Percentiles rank a stretch among this genome's conserved stretches.
Evolutionary conservation across 1,139 yeast species (phyloP).

Genomic region (Yamadazyma sp.): DNA sequence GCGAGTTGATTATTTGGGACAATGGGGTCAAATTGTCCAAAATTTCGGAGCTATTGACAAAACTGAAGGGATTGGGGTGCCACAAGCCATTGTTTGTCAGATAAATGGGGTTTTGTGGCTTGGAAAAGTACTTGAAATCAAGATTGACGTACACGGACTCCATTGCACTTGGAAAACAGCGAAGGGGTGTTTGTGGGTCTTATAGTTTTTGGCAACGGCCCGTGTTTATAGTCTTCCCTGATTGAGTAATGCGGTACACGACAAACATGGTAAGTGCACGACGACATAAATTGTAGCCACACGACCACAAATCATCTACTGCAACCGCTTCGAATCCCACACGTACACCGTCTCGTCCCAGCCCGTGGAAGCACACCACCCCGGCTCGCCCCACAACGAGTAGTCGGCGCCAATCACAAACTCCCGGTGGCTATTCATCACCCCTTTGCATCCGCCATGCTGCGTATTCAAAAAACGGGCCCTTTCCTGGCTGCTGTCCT

Average conservation of each 20-base stretch:
- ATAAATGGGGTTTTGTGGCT: slow-evolving; percentile 16
- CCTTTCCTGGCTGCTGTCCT: slow-evolving; percentile 59
- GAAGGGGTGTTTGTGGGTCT: not conserved
- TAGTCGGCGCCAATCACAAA: slow-evolving; percentile 96
- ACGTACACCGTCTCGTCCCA: slow-evolving; percentile 96
- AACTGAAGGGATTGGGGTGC: slow-evolving; percentile 17
- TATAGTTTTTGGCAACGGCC: slow-evolving; percentile 1
- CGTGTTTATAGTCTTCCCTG: slow-evolving; percentile 12
- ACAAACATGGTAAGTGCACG: not conserved
- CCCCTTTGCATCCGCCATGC: slow-evolving; percentile 47
- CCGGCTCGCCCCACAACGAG: slow-evolving; percentile 95
- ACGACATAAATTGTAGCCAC: not conserved
- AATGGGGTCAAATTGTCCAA: slow-evolving; percentile 31
- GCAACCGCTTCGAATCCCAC: slow-evolving; percentile 67
- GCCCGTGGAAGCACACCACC: slow-evolving; percentile 92
- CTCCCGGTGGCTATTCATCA: slow-evolving; percentile 76
- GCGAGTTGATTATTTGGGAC: slow-evolving; percentile 13
- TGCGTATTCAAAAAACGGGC: slow-evolving; percentile 44
- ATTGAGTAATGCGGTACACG: slow-evolving; percentile 7
- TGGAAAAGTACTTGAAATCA: slow-evolving; percentile 15
- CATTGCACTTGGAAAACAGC: slow-evolving; percentile 7
- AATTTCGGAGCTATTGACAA: slow-evolving; percentile 15
- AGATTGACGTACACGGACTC: slow-evolving; percentile 15
- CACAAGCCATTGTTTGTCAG: slow-evolving; percentile 38
- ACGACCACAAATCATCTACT: not conserved